Conservation (phyloP, 139 green algal species). For the Volvox reticuliferus region DNA sequence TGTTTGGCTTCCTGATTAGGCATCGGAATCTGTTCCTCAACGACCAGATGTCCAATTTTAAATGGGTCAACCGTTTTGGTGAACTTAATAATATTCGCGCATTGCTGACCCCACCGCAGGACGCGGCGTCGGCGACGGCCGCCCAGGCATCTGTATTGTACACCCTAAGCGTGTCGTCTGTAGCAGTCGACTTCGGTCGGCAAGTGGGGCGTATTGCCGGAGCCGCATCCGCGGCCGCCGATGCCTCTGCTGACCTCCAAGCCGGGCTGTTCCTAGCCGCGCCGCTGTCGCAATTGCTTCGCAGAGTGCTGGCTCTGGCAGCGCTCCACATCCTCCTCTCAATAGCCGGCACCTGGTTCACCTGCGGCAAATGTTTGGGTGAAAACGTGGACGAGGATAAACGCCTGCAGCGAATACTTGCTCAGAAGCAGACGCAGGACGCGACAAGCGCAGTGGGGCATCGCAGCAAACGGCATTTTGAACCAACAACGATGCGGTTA, state of each 20-base stretch:
- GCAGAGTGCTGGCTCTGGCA: not conserved
- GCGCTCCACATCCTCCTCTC: not conserved
- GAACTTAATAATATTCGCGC: no score
- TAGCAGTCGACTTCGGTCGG: not conserved
- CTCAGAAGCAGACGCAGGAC: no score
- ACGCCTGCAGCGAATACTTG: no score
- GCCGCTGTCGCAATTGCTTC: not conserved
- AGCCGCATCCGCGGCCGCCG: not conserved
- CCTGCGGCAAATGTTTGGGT: no score
- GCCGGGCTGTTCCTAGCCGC: not conserved
- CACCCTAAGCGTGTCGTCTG: not conserved
- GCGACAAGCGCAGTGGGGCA: no score
- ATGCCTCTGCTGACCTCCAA: not conserved
- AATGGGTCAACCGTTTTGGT: no score
- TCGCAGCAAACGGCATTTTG: no score
- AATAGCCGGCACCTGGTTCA: not conserved
- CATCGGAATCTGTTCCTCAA: no score
- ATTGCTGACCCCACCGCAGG: not conserved
- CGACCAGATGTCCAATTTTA: no score
- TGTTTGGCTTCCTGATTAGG: no score
- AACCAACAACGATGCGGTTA: not conserved
- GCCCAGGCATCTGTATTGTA: conserved; percentile 14
- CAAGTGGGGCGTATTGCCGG: not conserved
- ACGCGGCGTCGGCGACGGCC: not conserved
- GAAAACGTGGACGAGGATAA: no score